Base-by-base conservation (phyloP, 805 yeast genomes). In the Kodamaea sagamina region DNA sequence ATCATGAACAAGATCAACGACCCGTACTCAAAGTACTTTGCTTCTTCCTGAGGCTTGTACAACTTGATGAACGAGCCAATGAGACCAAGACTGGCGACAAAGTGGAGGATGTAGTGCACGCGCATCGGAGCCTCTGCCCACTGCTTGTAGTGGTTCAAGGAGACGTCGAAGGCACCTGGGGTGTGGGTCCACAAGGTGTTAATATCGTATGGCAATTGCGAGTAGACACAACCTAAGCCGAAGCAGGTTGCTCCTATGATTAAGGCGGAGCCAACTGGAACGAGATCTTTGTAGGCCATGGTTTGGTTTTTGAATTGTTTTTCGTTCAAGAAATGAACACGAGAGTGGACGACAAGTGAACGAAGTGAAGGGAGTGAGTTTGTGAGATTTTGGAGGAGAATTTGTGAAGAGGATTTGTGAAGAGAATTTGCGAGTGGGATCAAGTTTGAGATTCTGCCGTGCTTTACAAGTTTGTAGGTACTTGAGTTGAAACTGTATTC, bases 1-100 rank as follows among this genome's bases (percentile, higher is more conserved):
- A 82, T 68, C 62, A 89, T 83, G 60, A 77, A 78, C 45, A 87
- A 75, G n/a, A 79, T 81, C 52, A 90, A 71, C 8, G 95, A 73
- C 34, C 90, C 95, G 54, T 95, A 96, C 65, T 92, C 99, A 60
- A 93, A 92, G 61, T 84, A 77, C 62, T 85, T 83, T 55, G 86
- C 76, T 38, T 92, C 95, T 41, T 85, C 92, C 36, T 78, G 61
- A n/a, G 98, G 97, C 67, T 84, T 85, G 71, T 84, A 89, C 44
- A 92, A 75, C 71, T 89, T 89, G 59, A 86, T 75, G 51, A 84
- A 71, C 44, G 82, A 71, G 4, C 96, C 96, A 37, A 79, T 34
- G 43, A 89, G 72, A 3, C 95, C 97, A 21, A 89, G 39, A 1
- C 59, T 72, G 32, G 81, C 62, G 40, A 86, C 79, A 24, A 58